These are phyloP conservation scores for Geoglossum glabrum DNA, from an alignment of 495 filamentous ascomycete genomes.

Conservation along the genomic window DNA sequence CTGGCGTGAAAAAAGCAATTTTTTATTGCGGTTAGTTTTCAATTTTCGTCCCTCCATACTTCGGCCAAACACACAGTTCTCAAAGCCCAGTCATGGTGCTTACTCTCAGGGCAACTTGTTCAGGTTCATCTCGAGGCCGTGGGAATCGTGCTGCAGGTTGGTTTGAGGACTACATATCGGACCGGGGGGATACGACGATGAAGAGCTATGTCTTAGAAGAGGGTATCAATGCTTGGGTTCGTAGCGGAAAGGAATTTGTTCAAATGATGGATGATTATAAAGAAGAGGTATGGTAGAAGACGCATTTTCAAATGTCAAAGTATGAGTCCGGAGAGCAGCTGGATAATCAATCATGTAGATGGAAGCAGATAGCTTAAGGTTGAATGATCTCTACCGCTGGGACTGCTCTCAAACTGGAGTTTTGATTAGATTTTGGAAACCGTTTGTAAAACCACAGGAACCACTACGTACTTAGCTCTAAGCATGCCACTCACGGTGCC, in stretches of 20 bases:
- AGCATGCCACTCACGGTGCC: no score
- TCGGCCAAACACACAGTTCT: not conserved
- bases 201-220: slow-evolving; percentile 35
- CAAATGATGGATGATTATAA: slow-evolving; percentile 39
- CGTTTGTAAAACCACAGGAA: no score
- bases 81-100: not conserved
- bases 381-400: no score
- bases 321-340: no score
- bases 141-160: slow-evolving; percentile 41
- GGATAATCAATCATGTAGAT: no score
- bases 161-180: slow-evolving; percentile 41
- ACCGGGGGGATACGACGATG: slow-evolving; percentile 24
- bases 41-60: not conserved
- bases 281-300: slow-evolving; percentile 25
- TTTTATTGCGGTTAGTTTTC: slow-evolving; percentile 45
- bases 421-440: no score
- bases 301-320: not conserved
- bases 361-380: no score
- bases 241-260: slow-evolving; percentile 32
- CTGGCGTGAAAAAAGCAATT: slow-evolving; percentile 30
- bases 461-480: no score
- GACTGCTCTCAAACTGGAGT: no score
- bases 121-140: slow-evolving; percentile 43
- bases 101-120: not conserved
- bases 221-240: slow-evolving; percentile 47